These are phyloP conservation scores for Galium porrigens DNA, from an alignment of 305 asterid species.

Conservation along the genomic window DNA sequence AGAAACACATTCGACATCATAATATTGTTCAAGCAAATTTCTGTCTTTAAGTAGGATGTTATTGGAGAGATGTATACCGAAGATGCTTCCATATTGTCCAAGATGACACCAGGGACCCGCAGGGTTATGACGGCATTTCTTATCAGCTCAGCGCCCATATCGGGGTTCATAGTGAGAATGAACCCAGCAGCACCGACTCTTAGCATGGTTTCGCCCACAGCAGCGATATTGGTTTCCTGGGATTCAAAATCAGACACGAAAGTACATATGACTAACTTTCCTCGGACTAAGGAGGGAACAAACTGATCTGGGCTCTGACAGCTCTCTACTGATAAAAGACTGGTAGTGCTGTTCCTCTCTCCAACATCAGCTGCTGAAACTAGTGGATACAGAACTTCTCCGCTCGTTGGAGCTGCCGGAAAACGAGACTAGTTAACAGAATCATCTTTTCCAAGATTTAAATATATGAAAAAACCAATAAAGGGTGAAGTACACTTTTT, in stretches of 20 bases:
- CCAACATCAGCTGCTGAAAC: slow-evolving; percentile 56
- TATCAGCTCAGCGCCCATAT: slow-evolving; percentile 31
- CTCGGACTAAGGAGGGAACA: slow-evolving; percentile 30
- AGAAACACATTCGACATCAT: neutral
- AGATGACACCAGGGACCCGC: slow-evolving; percentile 37
- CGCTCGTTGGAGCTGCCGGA: slow-evolving; percentile 40
- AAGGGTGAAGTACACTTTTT: too few relatives aligned
- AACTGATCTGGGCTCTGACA: slow-evolving; percentile 40
- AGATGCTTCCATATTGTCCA: slow-evolving; percentile 40
- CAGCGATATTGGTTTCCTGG: slow-evolving; percentile 32
- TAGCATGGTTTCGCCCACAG: slow-evolving; percentile 31
- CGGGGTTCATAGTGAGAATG: slow-evolving; percentile 45
- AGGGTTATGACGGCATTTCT: slow-evolving; percentile 30
- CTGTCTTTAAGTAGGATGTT: neutral
- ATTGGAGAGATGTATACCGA: slow-evolving; percentile 21
- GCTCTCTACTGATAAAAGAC: slow-evolving; percentile 31
- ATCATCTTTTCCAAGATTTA: neutral
- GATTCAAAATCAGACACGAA: slow-evolving; percentile 44
- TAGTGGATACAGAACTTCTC: slow-evolving; percentile 28
- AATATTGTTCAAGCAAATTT: neutral
- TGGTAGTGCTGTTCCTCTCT: slow-evolving; percentile 24
- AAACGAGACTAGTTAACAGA: neutral
- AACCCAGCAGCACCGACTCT: slow-evolving; percentile 48
- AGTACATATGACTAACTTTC: slow-evolving; percentile 43
- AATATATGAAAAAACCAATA: too few relatives aligned